These are phyloP conservation scores for Periconia digitata DNA, from an alignment of 2,329 filamentous ascomycete species.

Conservation along the genomic window DNA sequence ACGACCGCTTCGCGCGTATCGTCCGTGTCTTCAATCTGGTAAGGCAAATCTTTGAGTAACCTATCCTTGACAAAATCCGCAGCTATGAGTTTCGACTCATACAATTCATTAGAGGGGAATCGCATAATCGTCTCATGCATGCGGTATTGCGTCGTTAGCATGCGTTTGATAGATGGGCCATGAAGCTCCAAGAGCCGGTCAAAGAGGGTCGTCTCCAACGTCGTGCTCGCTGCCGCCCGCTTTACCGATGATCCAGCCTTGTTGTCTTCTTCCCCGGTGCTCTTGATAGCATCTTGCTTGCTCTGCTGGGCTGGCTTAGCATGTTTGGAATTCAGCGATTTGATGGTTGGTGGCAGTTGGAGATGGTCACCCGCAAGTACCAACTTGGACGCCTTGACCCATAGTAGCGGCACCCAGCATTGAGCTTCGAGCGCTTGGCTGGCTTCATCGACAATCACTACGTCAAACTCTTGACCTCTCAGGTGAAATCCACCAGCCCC, in stretches of 20 bases:
- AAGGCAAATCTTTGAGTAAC: conserved; percentile 71
- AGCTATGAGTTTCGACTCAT: conserved; percentile 78
- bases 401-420: conserved; percentile 89
- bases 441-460: conserved; percentile 94
- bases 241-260: conserved; percentile 21
- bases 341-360: conserved; percentile 92
- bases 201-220: conserved; percentile 88
- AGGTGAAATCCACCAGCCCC: conserved; percentile 86
- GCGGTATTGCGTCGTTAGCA: conserved; percentile 96
- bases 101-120: conserved; percentile 87
- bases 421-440: conserved; percentile 95
- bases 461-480: conserved; percentile 79
- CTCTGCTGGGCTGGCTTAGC: conserved; percentile 35
- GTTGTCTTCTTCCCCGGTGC: conserved; percentile 35
- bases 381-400: conserved; percentile 71
- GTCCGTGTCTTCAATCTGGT: conserved; percentile 76
- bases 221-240: conserved; percentile 46
- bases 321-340: conserved; percentile 61
- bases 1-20: conserved; percentile 86
- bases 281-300: conserved; percentile 43
- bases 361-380: conserved; percentile 93
- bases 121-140: conserved; percentile 97
- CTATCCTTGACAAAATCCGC: conserved; percentile 76
- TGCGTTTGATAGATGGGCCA: conserved; percentile 81
- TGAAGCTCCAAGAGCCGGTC: conserved; percentile 83